Conservation (phyloP, 495 filamentous ascomycete species). For the Thozetella sp. region DNA sequence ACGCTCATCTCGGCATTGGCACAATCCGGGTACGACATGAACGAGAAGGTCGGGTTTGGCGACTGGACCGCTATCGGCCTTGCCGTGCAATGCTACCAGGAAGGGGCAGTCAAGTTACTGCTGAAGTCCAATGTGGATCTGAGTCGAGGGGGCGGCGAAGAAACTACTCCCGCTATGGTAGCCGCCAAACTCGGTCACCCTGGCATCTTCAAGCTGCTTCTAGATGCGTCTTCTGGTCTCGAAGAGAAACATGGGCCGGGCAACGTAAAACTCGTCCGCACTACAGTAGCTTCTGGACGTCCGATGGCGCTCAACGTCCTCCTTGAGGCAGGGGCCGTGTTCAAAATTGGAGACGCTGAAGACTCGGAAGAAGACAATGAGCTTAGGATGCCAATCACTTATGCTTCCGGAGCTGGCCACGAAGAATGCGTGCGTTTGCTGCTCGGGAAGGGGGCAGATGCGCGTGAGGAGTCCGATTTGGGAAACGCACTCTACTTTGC, state of each 20-base stretch:
- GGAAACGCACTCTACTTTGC: slow-evolving; percentile 6
- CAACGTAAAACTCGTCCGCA: not conserved
- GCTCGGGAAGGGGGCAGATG: slow-evolving; percentile 11
- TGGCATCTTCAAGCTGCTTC: slow-evolving; percentile 1
- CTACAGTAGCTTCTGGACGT: not conserved
- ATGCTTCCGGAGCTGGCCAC: not conserved
- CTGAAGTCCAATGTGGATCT: slow-evolving; percentile 2
- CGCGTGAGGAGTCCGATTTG: not conserved
- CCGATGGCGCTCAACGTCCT: slow-evolving; percentile 5
- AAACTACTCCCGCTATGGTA: not conserved
- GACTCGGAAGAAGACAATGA: not conserved
- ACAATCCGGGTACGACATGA: not conserved
- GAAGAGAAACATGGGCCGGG: not conserved
- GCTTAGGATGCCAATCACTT: not conserved
- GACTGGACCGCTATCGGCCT: not conserved
- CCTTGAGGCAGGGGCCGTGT: not conserved
- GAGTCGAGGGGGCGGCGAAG: not conserved
- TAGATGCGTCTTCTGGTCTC: not conserved
- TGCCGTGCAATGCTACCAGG: not conserved
- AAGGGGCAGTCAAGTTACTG: not conserved
- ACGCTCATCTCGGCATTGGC: slow-evolving; percentile 3
- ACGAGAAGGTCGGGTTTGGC: not conserved
- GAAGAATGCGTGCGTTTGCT: slow-evolving; percentile 10
- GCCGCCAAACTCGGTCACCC: slow-evolving; percentile 4
- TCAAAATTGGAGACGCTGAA: not conserved